These are phyloP conservation scores for Aspergillus awamori DNA, from an alignment of 2,329 filamentous ascomycete genomes.

Conservation along the genomic window DNA sequence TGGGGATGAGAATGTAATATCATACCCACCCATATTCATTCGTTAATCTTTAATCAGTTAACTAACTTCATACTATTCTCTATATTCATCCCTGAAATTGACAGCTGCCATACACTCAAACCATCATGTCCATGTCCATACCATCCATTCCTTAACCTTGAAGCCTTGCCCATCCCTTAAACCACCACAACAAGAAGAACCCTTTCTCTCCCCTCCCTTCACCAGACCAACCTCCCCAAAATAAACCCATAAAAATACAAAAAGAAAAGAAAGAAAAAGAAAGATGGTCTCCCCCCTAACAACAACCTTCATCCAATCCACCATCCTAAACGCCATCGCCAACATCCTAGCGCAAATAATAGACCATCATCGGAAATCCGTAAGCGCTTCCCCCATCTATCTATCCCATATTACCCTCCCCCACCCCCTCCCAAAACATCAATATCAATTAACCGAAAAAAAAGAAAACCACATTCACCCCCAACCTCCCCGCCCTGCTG, in stretches of 20 bases:
- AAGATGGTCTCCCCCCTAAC: constrained; percentile 30
- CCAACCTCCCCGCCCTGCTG: constrained; percentile 70
- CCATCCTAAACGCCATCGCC: constrained; percentile 41
- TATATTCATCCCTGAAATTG: background rate
- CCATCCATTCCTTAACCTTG: background rate
- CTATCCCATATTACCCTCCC: background rate
- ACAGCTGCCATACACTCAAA: background rate
- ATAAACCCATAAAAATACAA: background rate
- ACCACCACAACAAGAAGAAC: background rate
- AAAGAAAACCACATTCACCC: constrained; percentile 44
- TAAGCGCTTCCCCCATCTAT: constrained; percentile 30
- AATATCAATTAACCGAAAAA: background rate
- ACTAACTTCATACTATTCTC: too few species aligned
- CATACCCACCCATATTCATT: background rate
- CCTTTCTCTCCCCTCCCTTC: too few species aligned
- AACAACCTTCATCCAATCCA: constrained; percentile 42
- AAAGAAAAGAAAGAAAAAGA: background rate
- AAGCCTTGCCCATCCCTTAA: background rate
- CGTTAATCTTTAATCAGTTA: background rate
- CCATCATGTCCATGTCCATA: background rate
- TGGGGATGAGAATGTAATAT: background rate
- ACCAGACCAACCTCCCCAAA: background rate
- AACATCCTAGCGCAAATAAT: constrained; percentile 44
- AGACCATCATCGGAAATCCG: constrained; percentile 39
- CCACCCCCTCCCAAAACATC: background rate